phyloP scores from a whole-genome alignment of 495 filamentous ascomycete genomes.

The Parathielavia hyrcaniae region DNA sequence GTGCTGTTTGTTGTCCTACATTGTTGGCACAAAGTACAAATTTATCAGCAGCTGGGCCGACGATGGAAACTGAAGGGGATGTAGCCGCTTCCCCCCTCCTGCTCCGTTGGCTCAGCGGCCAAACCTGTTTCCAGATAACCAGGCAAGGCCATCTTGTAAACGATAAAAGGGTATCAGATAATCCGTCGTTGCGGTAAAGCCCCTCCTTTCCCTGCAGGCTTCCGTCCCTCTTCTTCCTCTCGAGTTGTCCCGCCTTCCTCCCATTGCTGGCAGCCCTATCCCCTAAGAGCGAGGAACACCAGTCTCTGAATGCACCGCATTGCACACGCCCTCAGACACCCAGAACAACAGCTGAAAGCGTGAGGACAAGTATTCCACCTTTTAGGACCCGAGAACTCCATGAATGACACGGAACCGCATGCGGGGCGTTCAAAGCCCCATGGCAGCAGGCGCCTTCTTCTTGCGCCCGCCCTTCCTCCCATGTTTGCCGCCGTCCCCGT shows the following conservation, averaged over 20 bases:
- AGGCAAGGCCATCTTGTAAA: not conserved
- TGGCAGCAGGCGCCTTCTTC: conserved; percentile 15
- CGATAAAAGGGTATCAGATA: conserved; percentile 18
- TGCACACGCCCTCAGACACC: no score
- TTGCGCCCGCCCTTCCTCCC: conserved; percentile 28
- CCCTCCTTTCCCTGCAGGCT: no score
- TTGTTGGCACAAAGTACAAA: not conserved
- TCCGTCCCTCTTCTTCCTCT: not conserved
- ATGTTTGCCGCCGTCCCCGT: conserved; percentile 18
- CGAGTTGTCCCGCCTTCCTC: not conserved
- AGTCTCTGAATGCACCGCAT: not conserved
- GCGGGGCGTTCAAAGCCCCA: conserved; percentile 12
- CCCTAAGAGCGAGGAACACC: not conserved
- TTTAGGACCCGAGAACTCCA: not conserved
- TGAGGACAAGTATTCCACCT: not conserved
- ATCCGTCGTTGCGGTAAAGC: not conserved
- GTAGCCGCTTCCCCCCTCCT: no score
- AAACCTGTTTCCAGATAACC: no score
- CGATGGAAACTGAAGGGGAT: no score
- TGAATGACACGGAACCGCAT: not conserved
- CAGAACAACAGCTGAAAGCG: not conserved
- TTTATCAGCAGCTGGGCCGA: not conserved
- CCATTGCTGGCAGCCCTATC: not conserved
- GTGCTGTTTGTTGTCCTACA: not conserved
- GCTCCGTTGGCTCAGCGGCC: no score